phyloP scores from a whole-genome alignment of 805 yeast genomes.

The Lipomyces lipofer region DNA sequence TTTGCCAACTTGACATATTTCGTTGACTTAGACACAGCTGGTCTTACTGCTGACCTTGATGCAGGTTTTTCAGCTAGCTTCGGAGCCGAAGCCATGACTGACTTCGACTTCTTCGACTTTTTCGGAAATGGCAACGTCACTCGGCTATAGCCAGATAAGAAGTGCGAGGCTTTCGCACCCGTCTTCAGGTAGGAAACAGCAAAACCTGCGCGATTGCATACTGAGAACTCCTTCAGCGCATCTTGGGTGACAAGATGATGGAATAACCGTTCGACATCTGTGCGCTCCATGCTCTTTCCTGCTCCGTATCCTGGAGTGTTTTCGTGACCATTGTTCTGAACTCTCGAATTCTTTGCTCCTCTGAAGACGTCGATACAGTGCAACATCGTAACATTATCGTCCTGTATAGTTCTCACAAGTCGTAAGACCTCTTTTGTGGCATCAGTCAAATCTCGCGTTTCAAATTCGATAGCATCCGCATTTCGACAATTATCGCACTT shows the following conservation, averaged over 20 bases:
- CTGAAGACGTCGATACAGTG: slow-evolving; percentile 81
- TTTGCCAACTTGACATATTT: no score
- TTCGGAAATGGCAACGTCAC: slow-evolving; percentile 23
- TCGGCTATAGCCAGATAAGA: slow-evolving; percentile 15
- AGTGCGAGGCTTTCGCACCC: slow-evolving; percentile 44
- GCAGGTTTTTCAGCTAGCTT: no score
- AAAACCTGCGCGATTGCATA: slow-evolving; percentile 75
- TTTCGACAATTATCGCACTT: slow-evolving; percentile 83
- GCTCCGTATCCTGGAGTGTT: slow-evolving; percentile 62
- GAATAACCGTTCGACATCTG: slow-evolving; percentile 77
- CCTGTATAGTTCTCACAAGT: slow-evolving; percentile 57
- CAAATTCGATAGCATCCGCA: slow-evolving; percentile 44
- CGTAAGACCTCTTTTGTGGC: slow-evolving; percentile 59
- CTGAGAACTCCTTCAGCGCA: slow-evolving; percentile 67
- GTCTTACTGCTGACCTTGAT: no score
- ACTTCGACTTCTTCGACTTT: background rate
- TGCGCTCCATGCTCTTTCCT: slow-evolving; percentile 64
- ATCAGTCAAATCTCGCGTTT: slow-evolving; percentile 66
- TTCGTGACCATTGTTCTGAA: slow-evolving; percentile 64
- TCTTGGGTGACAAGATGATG: slow-evolving; percentile 70
- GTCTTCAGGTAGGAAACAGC: slow-evolving; percentile 70
- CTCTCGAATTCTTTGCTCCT: slow-evolving; percentile 67
- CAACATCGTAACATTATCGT: slow-evolving; percentile 64
- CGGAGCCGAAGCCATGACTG: no score
- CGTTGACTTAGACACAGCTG: no score